Conservation (phyloP, 1,284 basidiomycete species). For the Moniliophthora roreri region DNA sequence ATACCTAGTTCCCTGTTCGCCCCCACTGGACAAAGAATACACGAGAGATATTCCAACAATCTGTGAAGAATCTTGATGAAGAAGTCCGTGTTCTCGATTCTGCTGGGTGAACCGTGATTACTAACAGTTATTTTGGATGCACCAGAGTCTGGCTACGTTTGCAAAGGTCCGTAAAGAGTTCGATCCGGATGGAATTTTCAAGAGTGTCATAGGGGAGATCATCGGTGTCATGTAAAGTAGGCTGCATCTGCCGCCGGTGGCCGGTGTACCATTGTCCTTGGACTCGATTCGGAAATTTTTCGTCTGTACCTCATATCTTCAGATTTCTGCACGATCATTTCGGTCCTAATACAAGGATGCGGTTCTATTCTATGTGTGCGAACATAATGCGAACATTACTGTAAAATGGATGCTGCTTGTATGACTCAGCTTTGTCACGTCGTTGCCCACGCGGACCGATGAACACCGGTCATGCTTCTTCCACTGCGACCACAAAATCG, state of each 20-base stretch:
- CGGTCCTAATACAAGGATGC: too few species aligned
- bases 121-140: neutral
- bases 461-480: too few species aligned
- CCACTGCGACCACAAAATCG: too few species aligned
- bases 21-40: slow-evolving; percentile 38
- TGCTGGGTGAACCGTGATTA: neutral
- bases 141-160: slow-evolving; percentile 31
- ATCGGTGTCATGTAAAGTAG: slow-evolving; percentile 25
- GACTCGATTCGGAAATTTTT: too few species aligned
- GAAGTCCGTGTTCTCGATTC: slow-evolving; percentile 23
- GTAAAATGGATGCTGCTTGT: too few species aligned
- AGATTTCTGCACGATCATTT: too few species aligned
- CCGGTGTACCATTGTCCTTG: neutral
- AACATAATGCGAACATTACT: too few species aligned
- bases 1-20: slow-evolving; percentile 30
- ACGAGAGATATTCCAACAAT: slow-evolving; percentile 25
- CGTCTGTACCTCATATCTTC: too few species aligned
- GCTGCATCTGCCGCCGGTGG: neutral
- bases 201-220: slow-evolving; percentile 34
- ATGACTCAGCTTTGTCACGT: too few species aligned
- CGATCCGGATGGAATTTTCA: slow-evolving; percentile 32
- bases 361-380: too few species aligned
- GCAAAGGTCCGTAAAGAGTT: slow-evolving; percentile 29
- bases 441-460: too few species aligned
- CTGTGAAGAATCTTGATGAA: slow-evolving; percentile 31